Base-by-base conservation (phyloP, 2,329 filamentous ascomycete genomes). In the Purpureocillium takamizusanense region DNA sequence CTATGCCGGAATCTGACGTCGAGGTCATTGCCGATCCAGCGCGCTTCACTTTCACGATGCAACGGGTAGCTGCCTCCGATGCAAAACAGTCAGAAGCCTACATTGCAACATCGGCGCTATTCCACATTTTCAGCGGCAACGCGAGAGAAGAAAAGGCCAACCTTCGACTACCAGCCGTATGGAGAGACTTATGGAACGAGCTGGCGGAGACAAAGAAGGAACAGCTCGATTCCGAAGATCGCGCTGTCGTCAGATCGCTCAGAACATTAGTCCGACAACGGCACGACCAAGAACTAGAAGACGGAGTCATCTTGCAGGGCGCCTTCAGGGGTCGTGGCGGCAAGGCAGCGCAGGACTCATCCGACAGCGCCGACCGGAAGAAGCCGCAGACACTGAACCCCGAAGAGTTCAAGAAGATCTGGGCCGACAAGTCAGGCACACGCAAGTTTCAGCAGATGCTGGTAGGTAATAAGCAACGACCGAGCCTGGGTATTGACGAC, bases 171-270 rank as follows among this genome's bases (percentile, higher is more conserved):
- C 86, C 89, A 4, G 70, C 81, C 1, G 71, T 76, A 2, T 98
- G 87, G 84, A 80, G 86, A 55, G 85, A 94, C 47, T 65, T 95
- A 2, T 95, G 89, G 80, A 72, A 74, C 9, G 88, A 97, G 54
- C 74, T 95, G 42, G 69, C 79, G 1, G 77, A 81, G 36, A 62
- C 72, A 15, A 84, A 81, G 51, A 90, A 87, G 56, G 75, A 73
- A 32, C 70, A 83, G 37, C 63, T 77, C 4, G 85, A 94, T 53
- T 68, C 79, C 17, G 62, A 69, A 25, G 88, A 95, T 53, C 81
- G 87, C 43, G 63, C 68, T 5, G 70, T 71, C 1, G 67, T 95
- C 31, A 81, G 77, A 41, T 70, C 75, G 14, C 63, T 95, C 38
- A 81, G 84, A 23, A 62, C 69, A n/a, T 62, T 87, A 30, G 74